Evolutionary conservation across 1,284 basidiomycete genomes (phyloP), one percentile per base, ranked within the genome.

Genomic region (Cryptococcus amylolentus): DNA sequence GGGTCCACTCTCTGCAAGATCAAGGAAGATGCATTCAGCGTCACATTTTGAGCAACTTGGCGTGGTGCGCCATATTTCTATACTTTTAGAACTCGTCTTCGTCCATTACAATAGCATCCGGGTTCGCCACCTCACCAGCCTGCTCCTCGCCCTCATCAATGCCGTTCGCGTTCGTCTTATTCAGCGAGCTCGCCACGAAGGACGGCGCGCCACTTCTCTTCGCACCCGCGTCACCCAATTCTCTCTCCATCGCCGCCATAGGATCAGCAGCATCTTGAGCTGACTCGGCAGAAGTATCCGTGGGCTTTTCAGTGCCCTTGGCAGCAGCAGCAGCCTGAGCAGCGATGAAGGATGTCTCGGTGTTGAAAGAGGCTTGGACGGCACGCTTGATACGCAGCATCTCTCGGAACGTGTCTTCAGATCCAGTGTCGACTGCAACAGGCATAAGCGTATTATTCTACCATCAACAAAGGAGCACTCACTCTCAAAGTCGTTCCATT

Each of bases 331-430:
- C 81, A 0, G 89, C 84, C 77, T 93, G 89, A 7, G 91, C 91
- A 2, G 89, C 88, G 55, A 94, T 80, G 73, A 91, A 94, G 44
- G 86, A 88, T 13, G 67, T 70, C 64, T 98, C 94, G 9, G 96
- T 98, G 77, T 98, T 98, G 83, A 94, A 99, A 70, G 93, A 90
- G 40, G 96, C 94, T 78, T 98, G 95, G 6, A 99, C 95, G 64
- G 91, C 91, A 54, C 96, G 86, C 79, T 96, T 97, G 82, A 99
- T 97, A 14, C 96, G 87, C 58, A 98, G 79, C 91, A 98, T 97
- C 80, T 98, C 95, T 66, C 94, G 83, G 86, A 98, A 98, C 0
- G 95, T 98, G 72, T 98, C 95, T 76, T 98, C 96, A 1, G 91
- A 94, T 0, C 95, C 95, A 1, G 91, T 93, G 77, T 97, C 93